Evolutionary conservation across 164 flowering plant genomes (phyloP), one percentile per base, ranked within the genome.

Genomic region (Sextonia rubra): DNA sequence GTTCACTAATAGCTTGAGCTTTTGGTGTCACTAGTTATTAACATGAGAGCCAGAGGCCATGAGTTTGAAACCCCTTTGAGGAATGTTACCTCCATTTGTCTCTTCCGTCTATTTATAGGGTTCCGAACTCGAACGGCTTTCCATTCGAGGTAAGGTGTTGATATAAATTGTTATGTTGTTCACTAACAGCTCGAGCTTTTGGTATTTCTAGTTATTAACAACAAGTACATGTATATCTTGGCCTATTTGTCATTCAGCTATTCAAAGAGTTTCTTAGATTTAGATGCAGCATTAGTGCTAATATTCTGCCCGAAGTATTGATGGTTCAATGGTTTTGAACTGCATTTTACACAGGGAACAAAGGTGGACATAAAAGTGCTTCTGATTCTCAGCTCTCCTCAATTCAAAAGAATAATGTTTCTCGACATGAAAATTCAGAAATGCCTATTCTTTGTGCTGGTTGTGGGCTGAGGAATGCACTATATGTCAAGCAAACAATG

Each of bases 401-500:
- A 30, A 79, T 71, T 44, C 71, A 44, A 60, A 60, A 32, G 1
- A 75, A 47, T 64, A 55, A 60, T 44, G 48, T 55, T 52, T 15
- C 64, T 20, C 71, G 48, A 44, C 68, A 69, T 44, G 73, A 37
- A 26, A 68, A 49, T 66, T 82, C 82, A 55, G 86, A 78, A 47
- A 80, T 76, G 6, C 89, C 89, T 47, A 64, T 85, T 77, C 85
- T 89, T 23, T 89, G 92, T 71, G 69, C 78, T 27, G 75, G 74
- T 64, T 89, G 92, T 77, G 85, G 86, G 65, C 75, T 77, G 30
- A 84, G 73, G 71, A 83, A 88, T 49, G 81, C 79, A 64, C 6
- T 85, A 66, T 74, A 78, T 69, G 69, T 83, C 73, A 82, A 81
- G 68, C 87, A 84, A 20, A 69, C 89, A 18, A 85, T 77, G 86